Evolutionary conservation across 2,329 filamentous ascomycete species (phyloP), one percentile per base, ranked within the genome.

Genomic region (Xylariales sp.): DNA sequence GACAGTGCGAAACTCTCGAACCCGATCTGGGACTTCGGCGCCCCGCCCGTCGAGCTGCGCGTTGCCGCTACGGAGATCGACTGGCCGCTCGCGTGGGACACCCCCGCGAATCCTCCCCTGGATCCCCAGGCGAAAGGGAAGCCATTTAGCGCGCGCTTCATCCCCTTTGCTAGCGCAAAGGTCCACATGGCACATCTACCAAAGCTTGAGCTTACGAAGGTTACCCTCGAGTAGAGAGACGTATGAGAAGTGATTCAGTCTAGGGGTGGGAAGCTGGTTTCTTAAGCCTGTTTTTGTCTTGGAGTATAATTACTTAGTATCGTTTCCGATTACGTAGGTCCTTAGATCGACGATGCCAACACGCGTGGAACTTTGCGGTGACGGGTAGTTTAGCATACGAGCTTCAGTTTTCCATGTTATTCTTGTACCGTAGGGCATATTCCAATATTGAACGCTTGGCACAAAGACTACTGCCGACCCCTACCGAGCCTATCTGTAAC

Each of bases 161-260:
- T 78, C 12, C 78, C 76, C 1, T 79, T 76, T 45, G 77, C 74
- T 1, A 78, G 76, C 57, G 76, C 77, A 5, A 78, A 78, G 71
- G 64, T 78, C 53, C 78, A 78, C 48, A 78, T 79, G 78, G 71
- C 75, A 46, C 74, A 77, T 64, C 59, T 79, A 16, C 76, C 77
- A 3, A 75, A 70, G n/a, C 55, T 78, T 1, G n/a, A 76, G 28
- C 56, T 78, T 41, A 65, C 62, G 8, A 55, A 64, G 43, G 65
- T 76, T 45, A 73, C 75, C 18, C 64, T 75, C 43, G 68, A 41
- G 8, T 30, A 30, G 41, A 46, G 43, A 3, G 43, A 16, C 6
- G 18, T 46, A 12, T 12, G 4, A 10, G 18, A 30, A 55, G 50
- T 7, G 8, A 23, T 1, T 39, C 39, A 8, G n/a, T 23, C 8